Conservation (phyloP, 805 yeast genomes). For the Candida morakotiae region DNA sequence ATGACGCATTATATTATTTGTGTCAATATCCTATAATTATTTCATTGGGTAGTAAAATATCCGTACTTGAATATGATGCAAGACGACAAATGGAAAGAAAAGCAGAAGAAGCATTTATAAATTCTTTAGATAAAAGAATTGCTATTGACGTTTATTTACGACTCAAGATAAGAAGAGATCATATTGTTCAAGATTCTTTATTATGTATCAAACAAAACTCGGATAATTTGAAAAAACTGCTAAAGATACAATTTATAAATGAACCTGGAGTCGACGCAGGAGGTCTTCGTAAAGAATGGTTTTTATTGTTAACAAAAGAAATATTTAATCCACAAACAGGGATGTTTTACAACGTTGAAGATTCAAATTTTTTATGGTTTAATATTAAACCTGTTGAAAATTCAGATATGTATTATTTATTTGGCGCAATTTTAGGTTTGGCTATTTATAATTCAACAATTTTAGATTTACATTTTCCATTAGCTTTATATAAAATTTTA, state of each 20-base stretch:
- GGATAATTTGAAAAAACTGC: conserved; percentile 64
- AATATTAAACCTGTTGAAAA: conserved; percentile 41
- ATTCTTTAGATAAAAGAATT: conserved; percentile 59
- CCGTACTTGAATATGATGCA: conserved; percentile 79
- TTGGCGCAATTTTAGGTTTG: conserved; percentile 84
- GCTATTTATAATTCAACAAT: conserved; percentile 91
- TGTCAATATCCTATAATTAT: conserved; percentile 84
- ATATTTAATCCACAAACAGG: conserved; percentile 68
- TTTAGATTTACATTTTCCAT: conserved; percentile 74
- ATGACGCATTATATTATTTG: conserved; percentile 46
- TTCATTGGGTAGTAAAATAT: conserved; percentile 77
- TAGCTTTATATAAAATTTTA: conserved; percentile 70
- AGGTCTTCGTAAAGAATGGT: conserved; percentile 94
- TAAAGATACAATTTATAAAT: conserved; percentile 73
- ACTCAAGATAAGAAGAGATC: conserved; percentile 62
- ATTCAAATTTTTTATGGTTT: conserved; percentile 77
- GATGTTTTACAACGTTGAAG: conserved; percentile 62
- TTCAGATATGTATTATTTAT: conserved; percentile 60
- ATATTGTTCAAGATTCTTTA: conserved; percentile 72
- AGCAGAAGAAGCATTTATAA: conserved; percentile 86
- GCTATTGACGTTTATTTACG: conserved; percentile 66
- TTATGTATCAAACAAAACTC: conserved; percentile 52
- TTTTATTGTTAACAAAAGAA: conserved; percentile 64
- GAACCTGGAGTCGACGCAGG: conserved; percentile 97
- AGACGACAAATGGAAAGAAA: conserved; percentile 75